Evolutionary conservation across 1,284 basidiomycete genomes (phyloP).

Genomic region (Golubevia pallescens): DNA sequence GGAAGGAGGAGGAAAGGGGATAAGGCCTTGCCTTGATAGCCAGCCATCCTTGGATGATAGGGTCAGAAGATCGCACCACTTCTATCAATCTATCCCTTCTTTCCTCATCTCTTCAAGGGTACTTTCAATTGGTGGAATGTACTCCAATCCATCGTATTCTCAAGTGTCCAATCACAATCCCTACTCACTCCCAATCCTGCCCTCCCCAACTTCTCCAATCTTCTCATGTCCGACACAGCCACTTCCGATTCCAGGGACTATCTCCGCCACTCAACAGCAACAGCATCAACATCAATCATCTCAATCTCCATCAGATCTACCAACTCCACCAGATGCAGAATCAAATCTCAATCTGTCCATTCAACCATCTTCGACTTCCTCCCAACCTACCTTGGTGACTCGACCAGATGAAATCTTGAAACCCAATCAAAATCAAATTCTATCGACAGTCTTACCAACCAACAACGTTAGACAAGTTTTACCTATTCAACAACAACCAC

Average conservation of each 20-base stretch:
- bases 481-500: no score
- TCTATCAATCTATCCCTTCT: no score
- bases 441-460: conserved; percentile 26
- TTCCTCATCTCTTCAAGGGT: no score
- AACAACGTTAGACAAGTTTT: neutral
- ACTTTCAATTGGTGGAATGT: no score
- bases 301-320: conserved; percentile 41
- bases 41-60: no score
- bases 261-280: conserved; percentile 21
- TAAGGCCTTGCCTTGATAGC: no score
- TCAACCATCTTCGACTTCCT: conserved; percentile 19
- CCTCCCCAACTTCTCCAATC: neutral
- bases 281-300: conserved; percentile 23
- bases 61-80: no score
- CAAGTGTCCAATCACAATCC: no score
- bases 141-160: no score
- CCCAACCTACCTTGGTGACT: no score
- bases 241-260: conserved; percentile 32
- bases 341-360: conserved; percentile 10
- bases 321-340: conserved; percentile 53
- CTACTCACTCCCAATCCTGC: neutral
- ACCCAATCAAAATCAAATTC: conserved; percentile 29
- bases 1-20: no score
- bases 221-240: conserved; percentile 15
- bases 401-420: no score